phyloP scores from a whole-genome alignment of 2,329 filamentous ascomycete genomes.

The Curvularia spicifera region DNA sequence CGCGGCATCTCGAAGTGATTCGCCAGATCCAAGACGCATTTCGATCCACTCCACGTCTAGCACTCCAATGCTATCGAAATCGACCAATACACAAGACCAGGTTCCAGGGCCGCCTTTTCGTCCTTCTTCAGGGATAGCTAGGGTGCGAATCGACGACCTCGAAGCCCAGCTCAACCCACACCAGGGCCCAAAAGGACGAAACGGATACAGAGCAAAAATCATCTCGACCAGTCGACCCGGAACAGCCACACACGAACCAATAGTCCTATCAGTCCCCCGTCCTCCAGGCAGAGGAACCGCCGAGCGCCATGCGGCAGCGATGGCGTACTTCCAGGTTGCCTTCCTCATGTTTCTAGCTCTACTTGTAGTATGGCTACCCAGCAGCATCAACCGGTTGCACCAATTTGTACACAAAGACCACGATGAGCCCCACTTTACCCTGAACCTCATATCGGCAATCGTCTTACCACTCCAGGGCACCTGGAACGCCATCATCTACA shows the following conservation, averaged over 20 bases:
- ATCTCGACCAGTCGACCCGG: slow-evolving; percentile 11
- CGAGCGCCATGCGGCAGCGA: slow-evolving; percentile 61
- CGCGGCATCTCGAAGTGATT: slow-evolving; percentile 10
- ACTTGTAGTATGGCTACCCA: slow-evolving; percentile 77
- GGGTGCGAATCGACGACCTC: background rate
- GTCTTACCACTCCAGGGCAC: slow-evolving; percentile 83
- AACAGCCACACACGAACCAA: background rate
- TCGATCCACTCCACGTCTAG: slow-evolving; percentile 43
- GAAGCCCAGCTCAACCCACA: slow-evolving; percentile 9
- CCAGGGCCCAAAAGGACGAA: background rate
- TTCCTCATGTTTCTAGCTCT: slow-evolving; percentile 75
- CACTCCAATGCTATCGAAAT: slow-evolving; percentile 22
- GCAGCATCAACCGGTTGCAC: slow-evolving; percentile 71
- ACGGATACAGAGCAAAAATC: slow-evolving; percentile 17
- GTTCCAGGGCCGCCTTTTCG: background rate
- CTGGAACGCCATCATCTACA: slow-evolving; percentile 83
- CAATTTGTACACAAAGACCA: slow-evolving; percentile 62
- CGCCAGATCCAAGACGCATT: slow-evolving; percentile 21
- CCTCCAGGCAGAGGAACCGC: slow-evolving; percentile 5
- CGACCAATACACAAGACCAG: background rate
- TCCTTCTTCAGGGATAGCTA: background rate
- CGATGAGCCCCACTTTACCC: slow-evolving; percentile 54
- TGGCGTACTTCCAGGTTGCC: slow-evolving; percentile 73
- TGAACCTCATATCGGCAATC: slow-evolving; percentile 74
- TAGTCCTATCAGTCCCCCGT: slow-evolving; percentile 2